Evolutionary conservation across 441 rosid genomes (phyloP), one percentile per base, ranked within the genome.

Genomic region (Metrosideros polymorpha): DNA sequence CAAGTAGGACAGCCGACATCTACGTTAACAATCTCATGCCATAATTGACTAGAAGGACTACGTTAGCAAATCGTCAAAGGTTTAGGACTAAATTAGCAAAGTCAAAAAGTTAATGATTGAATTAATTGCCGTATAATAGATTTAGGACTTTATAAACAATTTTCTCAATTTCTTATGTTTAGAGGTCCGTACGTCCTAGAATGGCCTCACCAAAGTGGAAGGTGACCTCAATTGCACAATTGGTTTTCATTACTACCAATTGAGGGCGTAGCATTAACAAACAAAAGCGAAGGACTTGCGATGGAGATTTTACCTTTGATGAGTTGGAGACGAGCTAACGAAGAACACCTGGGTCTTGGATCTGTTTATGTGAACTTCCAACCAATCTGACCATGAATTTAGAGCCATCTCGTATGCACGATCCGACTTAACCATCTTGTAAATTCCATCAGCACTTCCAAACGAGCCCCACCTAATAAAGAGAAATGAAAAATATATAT

Each of bases 401-500:
- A 94, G 85, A 82, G 92, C 95, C 96, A 94, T 94, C 89, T 94
- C 94, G 83, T 91, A 93, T 5, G 91, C 92, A 49, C 95, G 91
- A 7, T 88, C 92, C 91, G 90, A 90, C 84, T 86, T 82, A 85
- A 94, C 94, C 56, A 89, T 92, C 89, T 93, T 93, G 89, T 89
- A 89, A 71, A 92, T 90, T 76, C 91, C 95, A 83, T 93, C 96
- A 9, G 91, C 88, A 27, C 87, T 91, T 82, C 91, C 94, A 85
- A 95, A 96, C 7, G 95, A 93, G 55, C 94, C 97, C 95, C 97
- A 94, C 91, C 97, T 97, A 29, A 85, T 49, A 18, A 61, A 30
- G 22, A 30, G 75, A 30, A 61, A 66, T 19, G 35, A 3, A 14
- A 57, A 59, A 29, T 59, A 29, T 59, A 29, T 59, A 59, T 61